Percentiles rank a stretch among this genome's conserved stretches.
Conservation (phyloP, 257 asterid genomes). For the Solanum raphanifolium region DNA sequence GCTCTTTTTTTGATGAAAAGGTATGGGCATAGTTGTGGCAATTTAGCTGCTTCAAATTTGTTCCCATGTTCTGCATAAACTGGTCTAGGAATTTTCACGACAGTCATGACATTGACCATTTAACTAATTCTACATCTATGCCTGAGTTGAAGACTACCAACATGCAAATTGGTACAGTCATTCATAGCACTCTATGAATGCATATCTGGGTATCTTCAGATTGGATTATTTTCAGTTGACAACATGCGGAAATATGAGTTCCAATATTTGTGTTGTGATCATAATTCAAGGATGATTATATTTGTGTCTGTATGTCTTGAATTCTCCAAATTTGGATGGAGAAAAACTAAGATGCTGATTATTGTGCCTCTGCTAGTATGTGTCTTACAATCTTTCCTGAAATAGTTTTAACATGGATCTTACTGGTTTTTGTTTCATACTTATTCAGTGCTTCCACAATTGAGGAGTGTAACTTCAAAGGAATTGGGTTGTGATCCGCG, state of each 20-base stretch:
- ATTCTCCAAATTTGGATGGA: not conserved
- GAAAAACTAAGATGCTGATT: not conserved
- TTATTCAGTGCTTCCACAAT: slow-evolving; percentile 81
- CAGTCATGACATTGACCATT: not conserved
- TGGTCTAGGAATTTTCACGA: not conserved
- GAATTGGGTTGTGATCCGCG: slow-evolving; percentile 87
- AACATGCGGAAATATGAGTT: not conserved
- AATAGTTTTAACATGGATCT: not conserved
- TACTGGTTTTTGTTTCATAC: not conserved
- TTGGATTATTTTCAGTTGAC: not conserved
- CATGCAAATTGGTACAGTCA: not conserved
- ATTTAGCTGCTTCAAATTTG: not conserved
- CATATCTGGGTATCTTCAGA: not conserved
- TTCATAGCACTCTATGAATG: not conserved
- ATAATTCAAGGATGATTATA: not conserved
- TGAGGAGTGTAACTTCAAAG: slow-evolving; percentile 68
- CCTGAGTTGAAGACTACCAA: not conserved
- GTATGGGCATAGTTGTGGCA: not conserved
- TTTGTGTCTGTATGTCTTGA: not conserved
- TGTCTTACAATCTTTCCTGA: slow-evolving; percentile 5
- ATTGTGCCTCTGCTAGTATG: not conserved
- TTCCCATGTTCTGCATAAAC: not conserved
- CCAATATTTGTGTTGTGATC: not conserved
- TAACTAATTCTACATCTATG: not conserved
- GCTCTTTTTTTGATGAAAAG: not conserved